A percentile compares a stretch with the other conserved stretches of the same genome.
phyloP scores from a whole-genome alignment of 129 eudicot genomes.

The Arctium minus region DNA sequence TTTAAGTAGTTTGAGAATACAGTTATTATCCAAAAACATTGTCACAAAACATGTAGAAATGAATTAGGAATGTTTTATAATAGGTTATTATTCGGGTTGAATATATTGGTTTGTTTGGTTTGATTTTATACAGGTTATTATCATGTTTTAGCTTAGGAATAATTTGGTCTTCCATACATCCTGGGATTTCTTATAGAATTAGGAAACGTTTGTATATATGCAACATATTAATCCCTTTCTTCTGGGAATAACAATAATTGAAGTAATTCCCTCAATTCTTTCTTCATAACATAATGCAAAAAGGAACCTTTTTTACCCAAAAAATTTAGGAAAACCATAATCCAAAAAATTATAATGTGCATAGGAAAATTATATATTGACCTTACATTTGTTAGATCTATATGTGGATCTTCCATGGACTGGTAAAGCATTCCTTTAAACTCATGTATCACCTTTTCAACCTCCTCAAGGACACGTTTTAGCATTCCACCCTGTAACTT shows the following conservation, averaged over 20 bases:
- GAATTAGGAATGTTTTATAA: background rate
- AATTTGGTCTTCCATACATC: background rate
- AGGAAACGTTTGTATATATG: background rate
- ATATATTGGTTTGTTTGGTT: background rate
- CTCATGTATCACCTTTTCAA: constrained; percentile 90
- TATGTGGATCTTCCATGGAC: constrained; percentile 88
- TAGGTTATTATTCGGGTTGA: background rate
- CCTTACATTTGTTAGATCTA: constrained; percentile 77
- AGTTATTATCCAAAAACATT: background rate
- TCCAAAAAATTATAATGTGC: background rate
- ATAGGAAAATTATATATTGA: background rate
- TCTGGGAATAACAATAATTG: background rate
- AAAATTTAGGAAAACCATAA: background rate
- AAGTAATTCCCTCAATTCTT: background rate
- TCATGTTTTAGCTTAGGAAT: background rate
- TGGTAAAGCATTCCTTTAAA: constrained; percentile 82
- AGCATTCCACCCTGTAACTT: constrained; percentile 82
- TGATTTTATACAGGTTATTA: background rate
- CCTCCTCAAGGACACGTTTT: constrained; percentile 94
- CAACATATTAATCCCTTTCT: background rate
- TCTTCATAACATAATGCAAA: background rate
- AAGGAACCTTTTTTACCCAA: background rate
- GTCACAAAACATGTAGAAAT: background rate
- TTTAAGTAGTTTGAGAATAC: background rate
- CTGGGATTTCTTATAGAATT: background rate